Evolutionary conservation across 805 yeast species (phyloP).

Genomic region (Candida maesae): DNA sequence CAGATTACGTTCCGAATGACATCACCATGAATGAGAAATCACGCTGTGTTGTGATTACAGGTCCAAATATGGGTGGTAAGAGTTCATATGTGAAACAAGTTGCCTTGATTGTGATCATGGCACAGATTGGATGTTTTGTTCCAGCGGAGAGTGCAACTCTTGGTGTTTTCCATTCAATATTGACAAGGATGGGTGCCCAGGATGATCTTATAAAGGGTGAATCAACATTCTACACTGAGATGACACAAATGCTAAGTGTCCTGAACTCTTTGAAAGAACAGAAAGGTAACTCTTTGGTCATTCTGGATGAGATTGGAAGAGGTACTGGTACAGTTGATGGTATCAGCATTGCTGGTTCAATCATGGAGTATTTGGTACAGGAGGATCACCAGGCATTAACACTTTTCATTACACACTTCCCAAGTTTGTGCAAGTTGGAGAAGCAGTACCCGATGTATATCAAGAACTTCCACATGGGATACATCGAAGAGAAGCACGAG

Average conservation of each 20-base stretch:
- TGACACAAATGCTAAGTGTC: conserved; percentile 89
- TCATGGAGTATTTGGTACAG: conserved; percentile 68
- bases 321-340: conserved; percentile 85
- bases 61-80: conserved; percentile 98
- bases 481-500: conserved; percentile 35
- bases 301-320: conserved; percentile 93
- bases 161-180: conserved; percentile 80
- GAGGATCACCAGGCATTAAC: conserved; percentile 63
- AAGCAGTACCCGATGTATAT: conserved; percentile 53
- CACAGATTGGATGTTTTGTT: conserved; percentile 84
- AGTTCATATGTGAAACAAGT: conserved; percentile 87
- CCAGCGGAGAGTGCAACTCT: conserved; percentile 79
- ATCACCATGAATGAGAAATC: conserved; percentile 57
- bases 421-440: conserved; percentile 77
- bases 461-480: conserved; percentile 85
- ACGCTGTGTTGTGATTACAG: conserved; percentile 82
- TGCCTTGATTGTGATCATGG: conserved; percentile 81
- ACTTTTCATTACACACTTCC: conserved; percentile 95
- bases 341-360: conserved; percentile 95
- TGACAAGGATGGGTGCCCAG: conserved; percentile 97
- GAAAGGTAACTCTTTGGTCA: conserved; percentile 62
- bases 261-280: conserved; percentile 56
- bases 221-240: conserved; percentile 93
- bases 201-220: conserved; percentile 96
- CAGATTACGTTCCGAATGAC: conserved; percentile 67